A percentile compares a stretch with the other conserved stretches of the same genome.
These are phyloP conservation scores for Alternaria gaisen DNA, from an alignment of 2,329 filamentous ascomycete genomes.

Conservation along the genomic window DNA sequence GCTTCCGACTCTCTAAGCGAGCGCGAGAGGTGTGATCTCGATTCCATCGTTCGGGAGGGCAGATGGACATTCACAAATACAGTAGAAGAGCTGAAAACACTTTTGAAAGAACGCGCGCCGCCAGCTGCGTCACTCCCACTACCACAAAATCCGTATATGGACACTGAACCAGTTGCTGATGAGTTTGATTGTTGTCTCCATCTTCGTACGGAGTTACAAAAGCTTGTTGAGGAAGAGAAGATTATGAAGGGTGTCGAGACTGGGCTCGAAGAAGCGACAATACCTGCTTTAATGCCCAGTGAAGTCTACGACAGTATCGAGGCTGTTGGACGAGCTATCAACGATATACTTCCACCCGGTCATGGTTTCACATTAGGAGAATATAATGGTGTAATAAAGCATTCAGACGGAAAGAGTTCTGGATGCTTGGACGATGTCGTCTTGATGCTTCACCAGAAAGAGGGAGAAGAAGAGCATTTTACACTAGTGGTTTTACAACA, in stretches of 20 bases:
- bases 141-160: not conserved
- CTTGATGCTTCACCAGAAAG: not conserved
- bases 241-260: not conserved
- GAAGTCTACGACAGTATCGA: conserved; percentile 2
- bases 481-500: not conserved
- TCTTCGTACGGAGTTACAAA: not conserved
- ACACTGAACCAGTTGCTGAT: not conserved
- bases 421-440: not conserved
- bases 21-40: not conserved
- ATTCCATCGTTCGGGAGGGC: not conserved
- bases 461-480: not conserved
- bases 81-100: not conserved
- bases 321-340: conserved; percentile 10
- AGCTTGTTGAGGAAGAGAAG: not conserved
- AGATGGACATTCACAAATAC: conserved; percentile 1
- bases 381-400: accelerated
- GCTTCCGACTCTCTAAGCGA: not conserved
- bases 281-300: not conserved
- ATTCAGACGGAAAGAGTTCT: not conserved
- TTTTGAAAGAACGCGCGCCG: not conserved
- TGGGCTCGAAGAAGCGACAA: not conserved
- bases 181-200: conserved; percentile 14
- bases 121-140: not conserved
- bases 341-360: not conserved
- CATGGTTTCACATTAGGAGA: not conserved